Evolutionary conservation across 208 protist genomes (phyloP), one percentile per base, ranked within the genome.

Genomic region (Phytomonas serpens): DNA sequence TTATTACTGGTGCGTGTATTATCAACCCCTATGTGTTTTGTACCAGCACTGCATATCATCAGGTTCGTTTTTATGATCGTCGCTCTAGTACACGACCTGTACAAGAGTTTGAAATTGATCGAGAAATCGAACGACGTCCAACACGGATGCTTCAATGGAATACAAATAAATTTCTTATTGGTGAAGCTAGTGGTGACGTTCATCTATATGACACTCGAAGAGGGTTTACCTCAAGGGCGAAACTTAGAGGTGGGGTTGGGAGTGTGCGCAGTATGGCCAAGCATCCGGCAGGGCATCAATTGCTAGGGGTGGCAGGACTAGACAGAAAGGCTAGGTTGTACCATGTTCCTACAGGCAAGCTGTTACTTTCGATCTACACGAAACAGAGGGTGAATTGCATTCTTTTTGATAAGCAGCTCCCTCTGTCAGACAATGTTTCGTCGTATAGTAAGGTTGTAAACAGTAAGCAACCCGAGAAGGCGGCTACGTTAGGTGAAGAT

Each of bases 131-230:
- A 32, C 77, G 89, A n/a, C 77, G 84, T 0, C 86, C 89, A 19
- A 94, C 89, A 14, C 84, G 74, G 19, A 81, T 94, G 74, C 64
- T 92, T 33, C 89, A 94, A 76, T 94, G 89, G 86, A 94, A 94
- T 63, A 78, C 83, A 31, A 94, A 94, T 73, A 94, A 94, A 61
- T 94, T 92, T 78, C 69, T 94, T 11, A 89, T 94, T 73, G 89
- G 89, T 23, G 86, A 94, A 51, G 84, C 89, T 34, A 92, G 86
- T 67, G 89, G 89, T 23, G 89, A 94, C 76, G 78, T 94, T 51
- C 89, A 94, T 73, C 71, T 94, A 40, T 94, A 94, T 72, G 89
- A 94, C 65, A 94, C 89, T 2, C 80, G 89, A 11, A 79, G 89
- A 36, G 89, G 89, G n/a, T 94, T 94, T 79, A 80, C 80, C 16